Evolutionary conservation across 495 filamentous ascomycete genomes (phyloP), one percentile per base, ranked within the genome.

Genomic region (Cercophora scortea): DNA sequence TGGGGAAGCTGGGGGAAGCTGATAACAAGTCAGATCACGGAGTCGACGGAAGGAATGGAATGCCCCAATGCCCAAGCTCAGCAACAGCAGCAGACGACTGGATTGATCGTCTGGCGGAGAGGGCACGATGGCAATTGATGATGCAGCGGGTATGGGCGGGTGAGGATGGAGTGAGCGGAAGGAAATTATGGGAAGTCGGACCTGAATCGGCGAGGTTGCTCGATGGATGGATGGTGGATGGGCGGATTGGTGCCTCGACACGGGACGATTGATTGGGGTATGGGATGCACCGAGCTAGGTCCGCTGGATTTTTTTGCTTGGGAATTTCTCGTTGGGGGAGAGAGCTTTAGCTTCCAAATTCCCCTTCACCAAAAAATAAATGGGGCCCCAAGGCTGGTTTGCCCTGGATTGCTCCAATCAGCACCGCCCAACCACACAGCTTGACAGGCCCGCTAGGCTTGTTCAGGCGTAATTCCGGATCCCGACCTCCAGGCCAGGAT

Each of bases 241-340:
- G 34, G 34, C 9, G 36, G 25, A 25, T 25, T 25, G 25, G 25
- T 25, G 25, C 25, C 25, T 25, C 25, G 25, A 25, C 25, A 25
- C 2, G 25, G 25, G 25, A 25, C 25, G 25, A 25, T 25, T 25
- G 25, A 25, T 25, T 25, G 25, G 25, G 25, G 25, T 25, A 38
- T 13, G 9, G 36, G 36, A 38, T 38, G 36, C 40, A 42, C 35
- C 54, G n/a, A n/a, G n/a, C 51, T 58, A 52, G 60, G 56, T 55
- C 55, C 55, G 60, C 55, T 46, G 39, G 38, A 35, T 49, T 54
- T 66, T 62, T 64, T 59, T 54, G 50, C 61, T 54, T 60, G 60
- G 62, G 57, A 60, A 58, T 54, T 53, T 61, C 54, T 57, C 57
- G 60, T 65, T 63, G 62, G 58, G 53, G 59, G 56, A 62, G 56